These are phyloP conservation scores for Colletotrichum eremochloae DNA, from an alignment of 2,329 filamentous ascomycete genomes.

Conservation along the genomic window DNA sequence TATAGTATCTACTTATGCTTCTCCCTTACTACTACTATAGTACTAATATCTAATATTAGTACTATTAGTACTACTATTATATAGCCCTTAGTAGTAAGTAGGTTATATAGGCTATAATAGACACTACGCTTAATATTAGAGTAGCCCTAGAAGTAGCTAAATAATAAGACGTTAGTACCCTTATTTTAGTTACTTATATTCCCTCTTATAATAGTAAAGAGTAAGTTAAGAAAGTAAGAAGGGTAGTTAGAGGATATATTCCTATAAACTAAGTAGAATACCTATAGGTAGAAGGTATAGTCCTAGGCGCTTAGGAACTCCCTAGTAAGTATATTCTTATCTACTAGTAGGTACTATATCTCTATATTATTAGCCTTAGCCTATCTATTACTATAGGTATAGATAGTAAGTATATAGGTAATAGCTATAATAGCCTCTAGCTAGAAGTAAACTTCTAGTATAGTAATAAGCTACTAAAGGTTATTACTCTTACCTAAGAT, in stretches of 20 bases:
- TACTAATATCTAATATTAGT: conserved; percentile 3
- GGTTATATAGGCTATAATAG: conserved; percentile 13
- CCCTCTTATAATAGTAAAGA: too few relatives aligned
- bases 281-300: conserved; percentile 36
- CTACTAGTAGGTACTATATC: not conserved
- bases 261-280: conserved; percentile 8
- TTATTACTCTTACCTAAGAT: too few relatives aligned
- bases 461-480: too few relatives aligned
- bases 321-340: conserved; percentile 16
- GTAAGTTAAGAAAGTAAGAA: too few relatives aligned
- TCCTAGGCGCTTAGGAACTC: conserved; percentile 13
- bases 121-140: conserved; percentile 40
- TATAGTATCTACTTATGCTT: conserved; percentile 24
- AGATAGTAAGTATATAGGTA: not conserved
- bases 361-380: not conserved
- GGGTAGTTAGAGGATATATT: conserved; percentile 16
- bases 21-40: not conserved
- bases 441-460: too few relatives aligned
- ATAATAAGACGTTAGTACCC: conserved; percentile 31
- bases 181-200: conserved; percentile 17
- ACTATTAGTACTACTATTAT: conserved; percentile 27
- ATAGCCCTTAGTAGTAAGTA: conserved; percentile 26
- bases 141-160: conserved; percentile 40
- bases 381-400: not conserved
- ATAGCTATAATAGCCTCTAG: too few relatives aligned